Evolutionary conservation across 1,139 yeast species (phyloP).

Genomic region (Nadsonia commutata): DNA sequence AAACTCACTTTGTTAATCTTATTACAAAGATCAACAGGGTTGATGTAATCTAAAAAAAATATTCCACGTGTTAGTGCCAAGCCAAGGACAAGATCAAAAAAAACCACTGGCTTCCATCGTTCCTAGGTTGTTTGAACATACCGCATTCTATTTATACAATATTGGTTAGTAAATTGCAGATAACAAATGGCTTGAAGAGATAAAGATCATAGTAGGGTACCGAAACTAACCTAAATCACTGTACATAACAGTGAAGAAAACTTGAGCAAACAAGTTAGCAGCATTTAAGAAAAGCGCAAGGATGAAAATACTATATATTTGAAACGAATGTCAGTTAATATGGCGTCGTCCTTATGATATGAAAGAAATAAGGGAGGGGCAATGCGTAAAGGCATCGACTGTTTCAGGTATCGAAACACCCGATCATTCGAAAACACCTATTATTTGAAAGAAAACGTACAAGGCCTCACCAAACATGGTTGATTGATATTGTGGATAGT

Average conservation of each 20-base stretch:
- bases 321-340: background rate
- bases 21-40: slow-evolving; percentile 86
- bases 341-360: too few relatives aligned
- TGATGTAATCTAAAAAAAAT: slow-evolving; percentile 57
- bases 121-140: background rate
- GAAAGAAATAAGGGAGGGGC: too few relatives aligned
- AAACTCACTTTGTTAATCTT: slow-evolving; percentile 41
- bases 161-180: too few relatives aligned
- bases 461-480: background rate
- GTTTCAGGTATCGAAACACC: too few relatives aligned
- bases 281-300: slow-evolving; percentile 60
- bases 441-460: too few relatives aligned
- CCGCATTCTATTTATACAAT: background rate
- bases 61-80: too few relatives aligned
- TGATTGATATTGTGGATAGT: too few relatives aligned
- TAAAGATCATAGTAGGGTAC: background rate
- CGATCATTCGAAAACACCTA: too few relatives aligned
- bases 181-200: background rate
- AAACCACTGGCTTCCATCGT: too few relatives aligned
- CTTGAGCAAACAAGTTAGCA: slow-evolving; percentile 70
- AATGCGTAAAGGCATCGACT: too few relatives aligned
- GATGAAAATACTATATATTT: slow-evolving; percentile 12
- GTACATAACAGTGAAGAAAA: slow-evolving; percentile 76
- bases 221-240: slow-evolving; percentile 59
- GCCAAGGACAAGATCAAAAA: too few relatives aligned